Percentiles rank a stretch among this genome's conserved stretches.
Conservation (phyloP, 805 yeast genomes). For the Saccharomycopsis javanensis region DNA sequence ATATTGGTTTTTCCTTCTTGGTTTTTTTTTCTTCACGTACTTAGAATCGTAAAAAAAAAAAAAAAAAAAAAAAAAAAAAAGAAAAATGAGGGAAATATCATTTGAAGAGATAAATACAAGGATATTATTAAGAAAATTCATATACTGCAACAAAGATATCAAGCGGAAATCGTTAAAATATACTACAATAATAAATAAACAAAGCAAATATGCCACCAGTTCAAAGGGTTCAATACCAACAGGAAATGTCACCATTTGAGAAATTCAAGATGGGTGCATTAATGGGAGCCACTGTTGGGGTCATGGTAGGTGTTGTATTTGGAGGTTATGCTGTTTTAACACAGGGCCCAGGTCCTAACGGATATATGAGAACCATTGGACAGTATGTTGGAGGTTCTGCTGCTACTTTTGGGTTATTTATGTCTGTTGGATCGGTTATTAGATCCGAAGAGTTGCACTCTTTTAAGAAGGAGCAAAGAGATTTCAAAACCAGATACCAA, state of each 20-base stretch:
- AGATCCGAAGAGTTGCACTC: constrained; percentile 46
- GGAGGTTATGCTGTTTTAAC: constrained; percentile 89
- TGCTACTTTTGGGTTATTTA: constrained; percentile 90
- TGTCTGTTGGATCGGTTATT: constrained; percentile 91
- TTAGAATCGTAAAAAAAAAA: no score
- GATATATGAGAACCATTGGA: constrained; percentile 92
- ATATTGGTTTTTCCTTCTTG: no score
- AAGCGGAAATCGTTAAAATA: no score
- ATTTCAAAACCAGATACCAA: not conserved
- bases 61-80: no score
- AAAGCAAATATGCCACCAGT: constrained; percentile 38
- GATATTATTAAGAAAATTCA: no score
- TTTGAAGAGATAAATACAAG: no score
- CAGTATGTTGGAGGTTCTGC: constrained; percentile 95
- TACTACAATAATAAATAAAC: not conserved
- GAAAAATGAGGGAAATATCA: no score
- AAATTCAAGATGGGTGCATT: constrained; percentile 97
- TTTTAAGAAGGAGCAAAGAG: not conserved
- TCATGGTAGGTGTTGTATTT: constrained; percentile 87
- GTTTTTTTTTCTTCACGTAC: no score
- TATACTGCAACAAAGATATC: not conserved
- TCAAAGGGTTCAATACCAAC: constrained; percentile 45
- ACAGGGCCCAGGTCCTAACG: constrained; percentile 97
- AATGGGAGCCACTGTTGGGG: constrained; percentile 91
- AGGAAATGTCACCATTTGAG: constrained; percentile 80